Conservation (phyloP, 495 filamentous ascomycete genomes). For the Lichenothelia convexa region DNA sequence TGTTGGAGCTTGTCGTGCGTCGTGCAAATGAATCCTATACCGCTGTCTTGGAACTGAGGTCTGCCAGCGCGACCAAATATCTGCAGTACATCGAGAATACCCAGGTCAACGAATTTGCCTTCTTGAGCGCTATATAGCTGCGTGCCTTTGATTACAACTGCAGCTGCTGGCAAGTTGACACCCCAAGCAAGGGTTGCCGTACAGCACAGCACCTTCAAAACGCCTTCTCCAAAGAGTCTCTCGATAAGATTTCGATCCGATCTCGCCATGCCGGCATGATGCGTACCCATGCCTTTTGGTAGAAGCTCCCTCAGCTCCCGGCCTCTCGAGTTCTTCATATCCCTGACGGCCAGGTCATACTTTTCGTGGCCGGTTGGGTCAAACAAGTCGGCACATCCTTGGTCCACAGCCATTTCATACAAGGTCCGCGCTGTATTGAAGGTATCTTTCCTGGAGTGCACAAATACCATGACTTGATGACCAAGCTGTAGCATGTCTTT, state of each 20-base stretch:
- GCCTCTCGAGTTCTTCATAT: constrained; percentile 67
- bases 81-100: constrained; percentile 92
- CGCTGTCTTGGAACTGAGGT: constrained; percentile 88
- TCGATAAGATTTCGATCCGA: constrained; percentile 90
- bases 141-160: constrained; percentile 94
- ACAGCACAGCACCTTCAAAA: constrained; percentile 92
- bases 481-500: constrained; percentile 70
- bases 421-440: constrained; percentile 71
- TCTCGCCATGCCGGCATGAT: constrained; percentile 89
- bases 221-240: constrained; percentile 67
- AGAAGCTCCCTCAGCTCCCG: constrained; percentile 76
- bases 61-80: constrained; percentile 97
- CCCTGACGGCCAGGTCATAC: constrained; percentile 55
- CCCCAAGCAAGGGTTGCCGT: constrained; percentile 97
- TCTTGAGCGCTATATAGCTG: constrained; percentile 91
- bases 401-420: constrained; percentile 67
- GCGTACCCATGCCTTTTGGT: constrained; percentile 76
- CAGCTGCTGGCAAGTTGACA: constrained; percentile 94
- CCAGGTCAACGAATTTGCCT: constrained; percentile 89
- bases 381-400: constrained; percentile 59
- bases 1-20: constrained; percentile 84
- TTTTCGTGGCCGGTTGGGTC: constrained; percentile 51
- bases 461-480: constrained; percentile 98
- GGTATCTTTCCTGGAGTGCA: constrained; percentile 91
- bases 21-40: constrained; percentile 93